These are phyloP conservation scores for Phytophthora meadii DNA, from an alignment of 352 stramenopile species.

Conservation along the genomic window DNA sequence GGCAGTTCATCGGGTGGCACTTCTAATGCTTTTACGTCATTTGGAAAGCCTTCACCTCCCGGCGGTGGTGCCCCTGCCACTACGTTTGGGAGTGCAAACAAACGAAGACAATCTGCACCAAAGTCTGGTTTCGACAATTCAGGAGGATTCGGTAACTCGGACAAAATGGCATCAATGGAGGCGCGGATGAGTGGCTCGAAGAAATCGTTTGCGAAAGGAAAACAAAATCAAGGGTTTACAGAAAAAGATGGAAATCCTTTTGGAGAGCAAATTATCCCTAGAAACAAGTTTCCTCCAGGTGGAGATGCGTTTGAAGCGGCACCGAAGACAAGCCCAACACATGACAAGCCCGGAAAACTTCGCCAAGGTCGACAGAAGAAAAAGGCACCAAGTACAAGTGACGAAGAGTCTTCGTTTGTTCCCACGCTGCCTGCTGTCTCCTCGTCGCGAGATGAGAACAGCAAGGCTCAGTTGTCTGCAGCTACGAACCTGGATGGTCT, in stretches of 20 bases:
- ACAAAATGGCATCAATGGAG: constrained; percentile 37
- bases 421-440: background rate
- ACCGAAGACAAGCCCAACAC: constrained; percentile 18
- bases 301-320: constrained; percentile 17
- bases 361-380: constrained; percentile 38
- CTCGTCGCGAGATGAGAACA: constrained; percentile 27
- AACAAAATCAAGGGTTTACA: constrained; percentile 24
- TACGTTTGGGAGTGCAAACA: constrained; percentile 32
- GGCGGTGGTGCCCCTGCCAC: constrained; percentile 5
- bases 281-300: constrained; percentile 2
- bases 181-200: constrained; percentile 38
- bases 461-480: constrained; percentile 65
- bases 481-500: constrained; percentile 75
- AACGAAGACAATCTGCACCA: constrained; percentile 23
- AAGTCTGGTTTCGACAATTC: constrained; percentile 27
- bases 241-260: constrained; percentile 21
- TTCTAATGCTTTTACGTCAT: constrained; percentile 14
- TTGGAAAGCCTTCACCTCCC: constrained; percentile 26
- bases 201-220: constrained; percentile 35
- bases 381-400: constrained; percentile 25
- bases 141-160: constrained; percentile 20
- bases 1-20: constrained; percentile 16
- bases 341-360: constrained; percentile 30
- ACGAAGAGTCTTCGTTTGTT: constrained; percentile 26
- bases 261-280: constrained; percentile 15